Evolutionary conservation across 257 asterid genomes (phyloP).

Genomic region (Datura wrightii): DNA sequence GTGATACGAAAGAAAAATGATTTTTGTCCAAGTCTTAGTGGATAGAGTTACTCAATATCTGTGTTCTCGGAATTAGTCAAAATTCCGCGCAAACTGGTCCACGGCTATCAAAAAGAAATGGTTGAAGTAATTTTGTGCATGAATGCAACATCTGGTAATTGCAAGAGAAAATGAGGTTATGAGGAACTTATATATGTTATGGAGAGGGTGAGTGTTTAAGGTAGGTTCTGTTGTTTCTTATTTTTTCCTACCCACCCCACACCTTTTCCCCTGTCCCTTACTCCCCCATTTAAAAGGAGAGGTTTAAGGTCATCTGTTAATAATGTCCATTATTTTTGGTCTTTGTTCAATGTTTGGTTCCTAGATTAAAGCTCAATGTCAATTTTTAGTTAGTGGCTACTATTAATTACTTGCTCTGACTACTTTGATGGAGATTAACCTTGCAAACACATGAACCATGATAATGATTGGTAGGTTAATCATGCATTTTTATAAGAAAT

Average conservation of each 20-base stretch:
- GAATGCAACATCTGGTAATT: neutral
- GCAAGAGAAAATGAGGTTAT: conserved; percentile 10
- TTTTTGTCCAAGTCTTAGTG: neutral
- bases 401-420: neutral
- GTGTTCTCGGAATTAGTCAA: neutral
- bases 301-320: neutral
- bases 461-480: neutral
- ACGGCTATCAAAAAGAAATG: no score
- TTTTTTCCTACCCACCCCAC: neutral
- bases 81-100: neutral
- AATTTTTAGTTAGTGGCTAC: conserved; percentile 7
- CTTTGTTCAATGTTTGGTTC: neutral
- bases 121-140: neutral
- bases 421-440: neutral
- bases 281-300: neutral
- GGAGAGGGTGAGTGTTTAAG: conserved; percentile 21
- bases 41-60: neutral
- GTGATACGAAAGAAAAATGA: neutral
- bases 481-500: neutral
- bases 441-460: neutral
- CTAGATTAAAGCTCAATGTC: conserved; percentile 21
- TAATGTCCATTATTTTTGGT: neutral
- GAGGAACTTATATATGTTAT: conserved; percentile 16
- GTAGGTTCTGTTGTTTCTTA: neutral
- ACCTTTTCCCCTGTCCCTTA: neutral